Conservation (phyloP, 805 yeast species). For the Grigorovia jiainica region DNA sequence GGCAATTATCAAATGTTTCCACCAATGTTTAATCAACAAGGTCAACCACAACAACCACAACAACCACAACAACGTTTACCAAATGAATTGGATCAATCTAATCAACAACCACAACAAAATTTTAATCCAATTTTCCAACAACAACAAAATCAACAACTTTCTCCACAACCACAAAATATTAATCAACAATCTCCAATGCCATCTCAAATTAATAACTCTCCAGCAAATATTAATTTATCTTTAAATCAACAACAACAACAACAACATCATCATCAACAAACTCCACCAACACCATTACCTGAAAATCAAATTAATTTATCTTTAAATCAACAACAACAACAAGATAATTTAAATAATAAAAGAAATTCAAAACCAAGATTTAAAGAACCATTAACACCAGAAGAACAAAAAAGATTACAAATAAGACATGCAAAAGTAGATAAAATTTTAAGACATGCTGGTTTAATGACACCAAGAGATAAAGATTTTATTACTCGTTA, state of each 20-base stretch:
- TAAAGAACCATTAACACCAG: constrained; percentile 47
- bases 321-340: constrained; percentile 19
- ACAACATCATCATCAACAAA: neutral
- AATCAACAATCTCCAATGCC: neutral
- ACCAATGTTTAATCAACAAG: constrained; percentile 8
- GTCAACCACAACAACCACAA: constrained; percentile 14
- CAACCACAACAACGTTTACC: constrained; percentile 12
- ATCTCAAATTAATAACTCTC: neutral
- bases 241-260: neutral
- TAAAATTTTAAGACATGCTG: constrained; percentile 71
- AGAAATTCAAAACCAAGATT: constrained; percentile 12
- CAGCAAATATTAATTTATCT: neutral
- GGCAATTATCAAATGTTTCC: neutral
- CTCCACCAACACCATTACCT: neutral
- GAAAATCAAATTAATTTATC: constrained; percentile 6
- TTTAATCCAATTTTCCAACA: neutral
- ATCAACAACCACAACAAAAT: constrained; percentile 4
- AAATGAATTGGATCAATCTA: neutral
- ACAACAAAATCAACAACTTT: neutral
- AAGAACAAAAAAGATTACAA: constrained; percentile 58
- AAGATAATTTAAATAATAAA: constrained; percentile 9
- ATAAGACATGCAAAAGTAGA: constrained; percentile 67
- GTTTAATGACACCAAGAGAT: constrained; percentile 95
- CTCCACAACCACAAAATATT: neutral
- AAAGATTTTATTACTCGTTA: constrained; percentile 91